A percentile compares a stretch with the other conserved stretches of the same genome.
Evolutionary conservation across 2,329 filamentous ascomycete genomes (phyloP).

Genomic region (Fusarium mangiferae): DNA sequence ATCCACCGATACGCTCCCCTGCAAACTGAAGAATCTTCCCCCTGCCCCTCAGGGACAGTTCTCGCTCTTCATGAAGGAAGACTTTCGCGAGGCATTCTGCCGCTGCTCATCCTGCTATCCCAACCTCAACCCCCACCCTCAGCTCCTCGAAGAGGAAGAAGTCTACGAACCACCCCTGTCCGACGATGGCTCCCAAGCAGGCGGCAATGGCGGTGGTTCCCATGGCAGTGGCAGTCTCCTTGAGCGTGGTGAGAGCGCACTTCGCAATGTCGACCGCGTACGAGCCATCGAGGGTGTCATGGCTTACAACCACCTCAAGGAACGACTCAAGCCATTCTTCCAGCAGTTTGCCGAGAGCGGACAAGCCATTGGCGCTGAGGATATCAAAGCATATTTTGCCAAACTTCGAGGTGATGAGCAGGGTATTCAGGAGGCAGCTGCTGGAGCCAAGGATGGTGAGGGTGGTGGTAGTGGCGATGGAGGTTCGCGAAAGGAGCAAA

Average conservation of each 20-base stretch:
- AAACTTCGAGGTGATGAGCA: constrained; percentile 89
- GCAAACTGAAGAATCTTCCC: constrained; percentile 72
- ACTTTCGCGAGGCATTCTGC: constrained; percentile 86
- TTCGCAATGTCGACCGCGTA: constrained; percentile 92
- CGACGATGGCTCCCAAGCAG: constrained; percentile 65
- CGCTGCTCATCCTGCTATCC: constrained; percentile 85
- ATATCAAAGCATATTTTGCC: constrained; percentile 97
- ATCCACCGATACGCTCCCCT: constrained; percentile 48
- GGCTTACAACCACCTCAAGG: constrained; percentile 96
- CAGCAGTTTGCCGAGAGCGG: constrained; percentile 94
- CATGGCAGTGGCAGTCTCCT: constrained; percentile 84
- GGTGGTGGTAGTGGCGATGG: constrained; percentile 38
- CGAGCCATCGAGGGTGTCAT: constrained; percentile 95
- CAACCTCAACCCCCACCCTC: constrained; percentile 73
- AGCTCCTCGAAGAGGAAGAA: constrained; percentile 94
- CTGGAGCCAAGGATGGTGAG: constrained; percentile 47
- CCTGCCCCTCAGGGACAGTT: constrained; percentile 67
- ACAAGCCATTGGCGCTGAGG: constrained; percentile 87
- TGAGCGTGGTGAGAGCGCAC: constrained; percentile 90
- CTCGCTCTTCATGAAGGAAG: constrained; percentile 82
- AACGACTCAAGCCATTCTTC: constrained; percentile 94
- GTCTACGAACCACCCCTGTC: constrained; percentile 93
- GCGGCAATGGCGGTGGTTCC: constrained; percentile 57
- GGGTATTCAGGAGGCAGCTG: constrained; percentile 72
- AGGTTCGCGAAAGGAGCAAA: constrained; percentile 61